These are phyloP conservation scores for Chaetomiaceae sp. DNA, from an alignment of 2,329 filamentous ascomycete species.

Conservation along the genomic window DNA sequence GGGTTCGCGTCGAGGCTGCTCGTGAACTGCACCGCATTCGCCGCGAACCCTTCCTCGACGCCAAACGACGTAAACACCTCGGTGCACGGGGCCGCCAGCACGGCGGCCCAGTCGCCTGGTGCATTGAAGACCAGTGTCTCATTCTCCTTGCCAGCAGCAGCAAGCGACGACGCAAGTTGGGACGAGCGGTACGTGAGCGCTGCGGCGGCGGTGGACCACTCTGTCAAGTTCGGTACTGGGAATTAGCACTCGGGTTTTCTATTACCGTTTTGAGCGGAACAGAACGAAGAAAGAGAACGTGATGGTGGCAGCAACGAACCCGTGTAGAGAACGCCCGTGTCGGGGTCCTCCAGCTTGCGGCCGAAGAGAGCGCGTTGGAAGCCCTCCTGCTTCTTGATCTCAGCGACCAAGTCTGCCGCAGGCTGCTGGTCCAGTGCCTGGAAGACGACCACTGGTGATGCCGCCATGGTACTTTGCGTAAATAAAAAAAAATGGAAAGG, in stretches of 20 bases:
- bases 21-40: conserved; percentile 15
- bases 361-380: conserved; percentile 13
- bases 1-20: conserved; percentile 6
- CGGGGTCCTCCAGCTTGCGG: conserved; percentile 14
- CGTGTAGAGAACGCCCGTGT: conserved; percentile 12
- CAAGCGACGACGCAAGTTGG: neutral
- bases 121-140: neutral
- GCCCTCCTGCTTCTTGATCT: conserved; percentile 13
- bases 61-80: conserved; percentile 25
- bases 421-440: conserved; percentile 4
- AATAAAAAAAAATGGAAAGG: no score
- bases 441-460: conserved; percentile 7
- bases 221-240: neutral
- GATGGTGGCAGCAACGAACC: neutral
- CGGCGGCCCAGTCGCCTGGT: neutral
- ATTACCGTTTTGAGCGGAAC: neutral
- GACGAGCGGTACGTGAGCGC: neutral
- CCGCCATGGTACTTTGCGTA: conserved; percentile 11
- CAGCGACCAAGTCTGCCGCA: neutral
- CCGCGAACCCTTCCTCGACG: conserved; percentile 18
- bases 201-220: conserved; percentile 11
- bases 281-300: neutral
- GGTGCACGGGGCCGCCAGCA: conserved; percentile 17
- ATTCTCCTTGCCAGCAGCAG: neutral
- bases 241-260: no score